These are phyloP conservation scores for Zygoascus tannicola DNA, from an alignment of 805 yeast species.

Conservation along the genomic window DNA sequence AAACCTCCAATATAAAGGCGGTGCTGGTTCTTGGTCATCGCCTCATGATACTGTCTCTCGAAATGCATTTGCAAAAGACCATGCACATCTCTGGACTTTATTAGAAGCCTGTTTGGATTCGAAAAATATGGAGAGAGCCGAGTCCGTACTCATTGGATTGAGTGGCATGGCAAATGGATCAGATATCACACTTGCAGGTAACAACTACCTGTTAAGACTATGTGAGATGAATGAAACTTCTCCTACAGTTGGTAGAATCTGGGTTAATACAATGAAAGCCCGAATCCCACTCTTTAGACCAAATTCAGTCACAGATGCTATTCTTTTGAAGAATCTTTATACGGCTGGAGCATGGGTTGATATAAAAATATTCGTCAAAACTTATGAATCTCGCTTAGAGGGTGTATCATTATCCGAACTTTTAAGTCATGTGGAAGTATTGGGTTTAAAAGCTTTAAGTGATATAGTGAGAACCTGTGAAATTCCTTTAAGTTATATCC, in stretches of 20 bases:
- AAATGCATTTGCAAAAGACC: slow-evolving; percentile 40
- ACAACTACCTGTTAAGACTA: slow-evolving; percentile 45
- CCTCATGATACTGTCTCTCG: slow-evolving; percentile 24
- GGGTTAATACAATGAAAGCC: slow-evolving; percentile 29
- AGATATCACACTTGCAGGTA: slow-evolving; percentile 56
- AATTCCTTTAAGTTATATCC: slow-evolving; percentile 16
- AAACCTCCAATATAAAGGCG: slow-evolving; percentile 1
- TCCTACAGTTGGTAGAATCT: slow-evolving; percentile 36
- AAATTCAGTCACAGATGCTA: slow-evolving; percentile 53
- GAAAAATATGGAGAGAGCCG: slow-evolving; percentile 60
- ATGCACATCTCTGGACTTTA: slow-evolving; percentile 62
- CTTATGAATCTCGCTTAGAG: slow-evolving; percentile 13
- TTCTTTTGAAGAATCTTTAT: slow-evolving; percentile 42
- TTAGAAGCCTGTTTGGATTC: slow-evolving; percentile 69
- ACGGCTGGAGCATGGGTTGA: slow-evolving; percentile 11
- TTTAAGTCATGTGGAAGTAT: slow-evolving; percentile 42
- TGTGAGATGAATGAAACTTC: slow-evolving; percentile 34
- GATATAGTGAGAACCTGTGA: slow-evolving; percentile 24
- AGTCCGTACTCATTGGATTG: slow-evolving; percentile 53
- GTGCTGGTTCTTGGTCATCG: slow-evolving; percentile 26
- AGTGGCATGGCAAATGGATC: slow-evolving; percentile 37
- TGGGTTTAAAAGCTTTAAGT: slow-evolving; percentile 40
- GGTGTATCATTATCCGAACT: slow-evolving; percentile 23
- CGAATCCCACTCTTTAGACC: slow-evolving; percentile 31
- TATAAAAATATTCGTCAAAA: slow-evolving; percentile 16